phyloP scores from a whole-genome alignment of 305 asterid genomes.

The Ilex paraguariensis region DNA sequence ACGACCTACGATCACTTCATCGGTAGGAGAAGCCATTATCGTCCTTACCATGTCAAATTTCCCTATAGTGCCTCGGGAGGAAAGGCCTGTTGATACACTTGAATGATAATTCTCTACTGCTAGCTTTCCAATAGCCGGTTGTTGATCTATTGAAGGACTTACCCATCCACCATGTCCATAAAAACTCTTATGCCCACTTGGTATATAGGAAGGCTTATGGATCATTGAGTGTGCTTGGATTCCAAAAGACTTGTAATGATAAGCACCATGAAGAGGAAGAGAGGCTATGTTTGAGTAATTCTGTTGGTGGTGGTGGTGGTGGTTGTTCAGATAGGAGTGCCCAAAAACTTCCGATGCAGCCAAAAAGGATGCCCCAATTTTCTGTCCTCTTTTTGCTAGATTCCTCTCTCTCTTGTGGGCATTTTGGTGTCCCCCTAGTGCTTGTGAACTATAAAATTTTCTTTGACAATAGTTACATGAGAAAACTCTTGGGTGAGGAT shows the following conservation, averaged over 20 bases:
- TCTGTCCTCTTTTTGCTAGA: slow-evolving; percentile 4
- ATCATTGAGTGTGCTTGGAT: no score
- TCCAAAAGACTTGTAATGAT: no score
- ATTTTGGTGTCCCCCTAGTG: slow-evolving; percentile 23
- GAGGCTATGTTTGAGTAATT: no score
- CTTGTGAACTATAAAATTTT: slow-evolving; percentile 20
- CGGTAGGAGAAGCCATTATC: not conserved
- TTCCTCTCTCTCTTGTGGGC: slow-evolving; percentile 21
- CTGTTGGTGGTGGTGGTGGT: not conserved
- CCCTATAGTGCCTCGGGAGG: not conserved
- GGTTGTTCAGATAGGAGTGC: not conserved
- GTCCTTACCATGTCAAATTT: not conserved
- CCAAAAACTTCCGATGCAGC: slow-evolving; percentile 9
- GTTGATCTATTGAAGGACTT: not conserved
- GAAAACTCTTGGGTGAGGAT: slow-evolving; percentile 7
- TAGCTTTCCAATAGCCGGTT: slow-evolving; percentile 12
- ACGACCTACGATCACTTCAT: not conserved
- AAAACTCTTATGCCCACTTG: no score
- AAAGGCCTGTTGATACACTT: not conserved
- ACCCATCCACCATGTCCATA: no score
- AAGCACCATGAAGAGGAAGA: no score
- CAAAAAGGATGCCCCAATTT: not conserved
- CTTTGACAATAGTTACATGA: slow-evolving; percentile 23
- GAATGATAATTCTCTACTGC: slow-evolving; percentile 1
- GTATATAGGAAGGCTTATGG: no score